These are phyloP conservation scores for Pisolithus microcarpus DNA, from an alignment of 768 basidiomycete genomes.

Conservation along the genomic window DNA sequence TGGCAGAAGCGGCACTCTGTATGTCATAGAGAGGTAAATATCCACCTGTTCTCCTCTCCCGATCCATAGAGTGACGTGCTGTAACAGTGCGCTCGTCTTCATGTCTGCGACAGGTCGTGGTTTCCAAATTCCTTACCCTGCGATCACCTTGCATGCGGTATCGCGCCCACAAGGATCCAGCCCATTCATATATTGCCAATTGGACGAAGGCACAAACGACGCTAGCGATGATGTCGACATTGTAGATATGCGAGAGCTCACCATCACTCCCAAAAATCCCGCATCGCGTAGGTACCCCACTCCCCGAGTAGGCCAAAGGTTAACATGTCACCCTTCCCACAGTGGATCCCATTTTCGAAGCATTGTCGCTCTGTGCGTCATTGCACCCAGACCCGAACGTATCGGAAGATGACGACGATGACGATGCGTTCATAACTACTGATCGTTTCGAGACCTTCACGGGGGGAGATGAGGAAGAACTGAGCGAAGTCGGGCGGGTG, in stretches of 20 bases:
- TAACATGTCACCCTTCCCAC: slow-evolving; percentile 1
- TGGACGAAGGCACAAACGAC: slow-evolving; percentile 61
- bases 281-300: slow-evolving; percentile 47
- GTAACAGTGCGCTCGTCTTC: slow-evolving; percentile 65
- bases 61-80: slow-evolving; percentile 2
- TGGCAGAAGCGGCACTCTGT: slow-evolving; percentile 58
- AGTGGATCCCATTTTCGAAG: slow-evolving; percentile 85
- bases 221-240: slow-evolving; percentile 31
- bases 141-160: slow-evolving; percentile 90
- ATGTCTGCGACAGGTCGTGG: slow-evolving; percentile 63
- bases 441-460: slow-evolving; percentile 45
- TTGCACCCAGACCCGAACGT: slow-evolving; percentile 66
- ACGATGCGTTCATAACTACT: slow-evolving; percentile 50
- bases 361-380: slow-evolving; percentile 79
- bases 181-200: slow-evolving; percentile 87
- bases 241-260: slow-evolving; percentile 70
- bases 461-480: slow-evolving; percentile 55
- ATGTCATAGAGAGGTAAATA: slow-evolving; percentile 75
- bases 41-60: slow-evolving; percentile 8
- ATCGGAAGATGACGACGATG: slow-evolving; percentile 40
- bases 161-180: slow-evolving; percentile 54
- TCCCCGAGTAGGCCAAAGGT: not conserved
- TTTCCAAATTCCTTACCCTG: slow-evolving; percentile 81
- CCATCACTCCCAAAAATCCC: slow-evolving; percentile 57
- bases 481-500: slow-evolving; percentile 88